Base-by-base conservation (phyloP, 495 filamentous ascomycete species). In the Penicillium parvum region DNA sequence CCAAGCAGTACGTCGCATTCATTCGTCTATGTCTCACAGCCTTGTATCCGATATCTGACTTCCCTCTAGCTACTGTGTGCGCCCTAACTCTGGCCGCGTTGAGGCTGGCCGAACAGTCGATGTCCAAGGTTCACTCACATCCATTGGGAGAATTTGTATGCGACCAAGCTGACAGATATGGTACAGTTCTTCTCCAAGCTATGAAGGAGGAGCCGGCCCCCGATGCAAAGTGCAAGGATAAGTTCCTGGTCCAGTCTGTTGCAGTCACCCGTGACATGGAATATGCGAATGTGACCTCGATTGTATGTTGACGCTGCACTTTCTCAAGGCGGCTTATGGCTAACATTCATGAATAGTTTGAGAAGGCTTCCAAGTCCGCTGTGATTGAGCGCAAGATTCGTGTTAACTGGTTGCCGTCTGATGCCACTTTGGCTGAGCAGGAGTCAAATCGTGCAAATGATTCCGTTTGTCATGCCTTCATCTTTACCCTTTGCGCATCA, bases 171-270 rank as follows among this genome's bases (percentile, higher is more conserved):
- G 48, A 39, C 27, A 28, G 16, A 32, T 53, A 12, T 34, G 34
- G 30, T 32, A 37, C 58, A 96, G 92, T 98, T 14, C 78, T 97
- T 26, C 79, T 98, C 18, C 92, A 98, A 70, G 88, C 90, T 15
- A 95, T 97, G 94, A 96, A 95, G 71, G 82, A 90, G 56, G 89
- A 96, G 57, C 92, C 91, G 18, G 78, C 92, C 3, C 43, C 65
- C 22, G 90, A 95, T 57, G 84, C 83, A 27, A 88, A 88, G 58
- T 97, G 91, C 74, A 83, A 88, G 61, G 92, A 98, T 72, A 98
- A 98, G 71, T 98, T 98, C 64, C 78, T 98, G 35, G 94, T 98
- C 25, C 92, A 98, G 69, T 94, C 91, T 14, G 87, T 96, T 44
- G 70, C 79, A 23, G 86, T 98, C 51, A 83, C 84, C 4, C 76